Evolutionary conservation across 2,329 filamentous ascomycete genomes (phyloP).

Genomic region (Fusarium duplospermum): DNA sequence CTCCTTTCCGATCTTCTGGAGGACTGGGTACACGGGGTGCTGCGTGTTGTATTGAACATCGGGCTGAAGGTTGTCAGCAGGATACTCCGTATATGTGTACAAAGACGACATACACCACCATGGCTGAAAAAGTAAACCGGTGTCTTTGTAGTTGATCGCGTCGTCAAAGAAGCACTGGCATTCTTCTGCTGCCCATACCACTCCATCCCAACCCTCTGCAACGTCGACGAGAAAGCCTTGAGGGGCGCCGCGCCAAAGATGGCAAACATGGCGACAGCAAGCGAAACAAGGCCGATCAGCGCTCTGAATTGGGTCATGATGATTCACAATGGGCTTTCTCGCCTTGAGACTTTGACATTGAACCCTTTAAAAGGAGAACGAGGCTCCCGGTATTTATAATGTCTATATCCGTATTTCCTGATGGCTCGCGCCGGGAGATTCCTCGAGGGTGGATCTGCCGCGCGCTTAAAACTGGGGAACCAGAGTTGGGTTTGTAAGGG

Average conservation of each 20-base stretch:
- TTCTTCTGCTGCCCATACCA: conserved; percentile 29
- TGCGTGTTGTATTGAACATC: conserved; percentile 75
- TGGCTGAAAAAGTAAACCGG: conserved; percentile 65
- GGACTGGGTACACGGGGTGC: conserved; percentile 74
- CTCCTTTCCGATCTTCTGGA: conserved; percentile 74
- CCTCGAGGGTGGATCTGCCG: conserved; percentile 28
- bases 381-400: background rate
- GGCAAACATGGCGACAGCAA: conserved; percentile 38
- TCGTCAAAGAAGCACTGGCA: background rate
- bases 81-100: background rate
- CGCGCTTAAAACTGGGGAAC: conserved; percentile 18
- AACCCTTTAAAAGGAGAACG: background rate
- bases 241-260: conserved; percentile 39
- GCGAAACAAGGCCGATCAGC: conserved; percentile 35
- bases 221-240: conserved; percentile 34
- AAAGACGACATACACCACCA: conserved; percentile 56
- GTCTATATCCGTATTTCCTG: conserved; percentile 44
- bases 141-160: conserved; percentile 28
- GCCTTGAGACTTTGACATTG: background rate
- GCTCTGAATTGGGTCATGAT: conserved; percentile 40
- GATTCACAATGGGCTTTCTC: background rate
- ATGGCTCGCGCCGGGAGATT: conserved; percentile 1
- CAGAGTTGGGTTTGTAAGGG: background rate
- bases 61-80: conserved; percentile 54
- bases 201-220: conserved; percentile 37